These are phyloP conservation scores for Boechera stricta DNA, from an alignment of 345 rosid species.

Conservation along the genomic window DNA sequence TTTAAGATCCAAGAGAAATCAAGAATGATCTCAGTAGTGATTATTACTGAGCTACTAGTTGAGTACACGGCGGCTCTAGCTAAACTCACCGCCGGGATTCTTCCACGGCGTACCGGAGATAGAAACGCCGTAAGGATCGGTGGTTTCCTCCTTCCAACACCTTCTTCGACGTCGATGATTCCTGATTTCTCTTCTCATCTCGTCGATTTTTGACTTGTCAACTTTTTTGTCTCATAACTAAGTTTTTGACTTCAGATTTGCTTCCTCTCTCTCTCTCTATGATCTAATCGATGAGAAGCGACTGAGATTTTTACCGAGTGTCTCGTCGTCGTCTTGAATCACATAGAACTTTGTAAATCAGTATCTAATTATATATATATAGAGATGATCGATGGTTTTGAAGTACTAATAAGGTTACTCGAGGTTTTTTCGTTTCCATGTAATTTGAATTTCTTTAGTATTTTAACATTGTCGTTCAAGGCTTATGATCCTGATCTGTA, in stretches of 20 bases:
- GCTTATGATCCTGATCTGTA: neutral
- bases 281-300: slow-evolving; percentile 13
- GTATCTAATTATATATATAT: slow-evolving; percentile 15
- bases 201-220: slow-evolving; percentile 38
- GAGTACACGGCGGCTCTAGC: slow-evolving; percentile 62
- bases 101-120: slow-evolving; percentile 43
- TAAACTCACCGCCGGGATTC: slow-evolving; percentile 48
- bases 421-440: neutral
- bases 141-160: slow-evolving; percentile 32
- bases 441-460: neutral
- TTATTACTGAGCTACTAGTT: slow-evolving; percentile 58
- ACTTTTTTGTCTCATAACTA: neutral
- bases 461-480: neutral
- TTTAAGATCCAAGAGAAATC: neutral
- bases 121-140: slow-evolving; percentile 37
- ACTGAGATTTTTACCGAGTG: slow-evolving; percentile 33
- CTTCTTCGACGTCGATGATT: slow-evolving; percentile 27
- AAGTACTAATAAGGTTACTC: neutral
- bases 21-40: slow-evolving; percentile 56
- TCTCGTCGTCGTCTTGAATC: slow-evolving; percentile 23
- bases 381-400: slow-evolving; percentile 28
- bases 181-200: slow-evolving; percentile 48
- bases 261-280: slow-evolving; percentile 1
- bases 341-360: slow-evolving; percentile 29
- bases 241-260: slow-evolving; percentile 25